These are phyloP conservation scores for Rauvolfia tetraphylla DNA, from an alignment of 257 asterid genomes.

Conservation along the genomic window DNA sequence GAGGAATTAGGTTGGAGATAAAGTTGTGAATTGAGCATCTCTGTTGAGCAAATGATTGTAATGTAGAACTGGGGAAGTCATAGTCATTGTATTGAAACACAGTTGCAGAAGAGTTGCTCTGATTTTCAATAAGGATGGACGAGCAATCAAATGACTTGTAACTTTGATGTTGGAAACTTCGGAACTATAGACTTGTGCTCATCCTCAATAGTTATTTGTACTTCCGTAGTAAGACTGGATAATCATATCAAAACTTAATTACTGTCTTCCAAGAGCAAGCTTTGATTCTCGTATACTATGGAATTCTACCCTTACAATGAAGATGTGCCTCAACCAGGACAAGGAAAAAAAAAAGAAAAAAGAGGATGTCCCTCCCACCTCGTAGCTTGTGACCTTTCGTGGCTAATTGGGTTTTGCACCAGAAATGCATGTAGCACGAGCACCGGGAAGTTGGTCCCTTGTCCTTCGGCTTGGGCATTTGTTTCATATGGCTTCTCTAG, in stretches of 20 bases:
- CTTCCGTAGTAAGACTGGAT: neutral
- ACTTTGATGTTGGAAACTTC: neutral
- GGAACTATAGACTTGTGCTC: neutral
- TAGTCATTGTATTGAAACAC: neutral
- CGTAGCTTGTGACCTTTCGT: no score
- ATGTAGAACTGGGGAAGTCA: neutral
- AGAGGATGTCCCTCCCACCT: no score
- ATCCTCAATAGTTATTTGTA: neutral
- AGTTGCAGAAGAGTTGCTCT: neutral
- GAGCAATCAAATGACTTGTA: neutral
- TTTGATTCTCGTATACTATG: neutral
- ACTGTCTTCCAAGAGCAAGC: neutral
- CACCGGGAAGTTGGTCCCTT: no score
- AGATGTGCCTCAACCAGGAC: neutral
- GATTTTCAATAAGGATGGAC: neutral
- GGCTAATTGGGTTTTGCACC: no score
- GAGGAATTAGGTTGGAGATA: neutral
- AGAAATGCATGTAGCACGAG: no score
- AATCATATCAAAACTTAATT: no score
- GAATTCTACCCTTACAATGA: neutral
- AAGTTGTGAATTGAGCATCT: neutral
- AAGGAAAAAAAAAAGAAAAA: no score
- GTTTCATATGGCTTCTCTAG: no score
- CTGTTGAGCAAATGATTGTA: neutral
- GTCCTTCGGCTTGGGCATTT: no score